Evolutionary conservation across 129 eudicot genomes (phyloP), one percentile per base, ranked within the genome.

Genomic region (Flaveria robusta): DNA sequence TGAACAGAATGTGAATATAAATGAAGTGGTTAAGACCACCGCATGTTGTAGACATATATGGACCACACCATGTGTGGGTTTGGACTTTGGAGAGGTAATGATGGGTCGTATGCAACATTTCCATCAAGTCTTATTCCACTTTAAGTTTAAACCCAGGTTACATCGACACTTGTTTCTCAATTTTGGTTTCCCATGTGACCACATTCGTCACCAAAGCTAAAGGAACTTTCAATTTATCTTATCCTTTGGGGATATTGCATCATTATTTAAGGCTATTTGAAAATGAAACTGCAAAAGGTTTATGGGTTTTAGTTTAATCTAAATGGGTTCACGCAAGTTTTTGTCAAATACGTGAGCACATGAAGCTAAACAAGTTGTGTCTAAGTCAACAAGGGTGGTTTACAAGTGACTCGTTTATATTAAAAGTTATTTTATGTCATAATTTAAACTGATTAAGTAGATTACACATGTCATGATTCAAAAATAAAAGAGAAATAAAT

Each of bases 181-280:
- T 41, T 72, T 72, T 8, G 63, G 79, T 65, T 27, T 34, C 62
- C 69, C 79, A 80, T 80, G 83, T 80, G 83, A 80, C 70, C 79
- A 74, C 79, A 70, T 55, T 70, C 76, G 59, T 74, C 70, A 74
- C 70, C 60, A 41, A 72, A 52, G 24, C 69, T 14, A 54, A 52
- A 65, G 43, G 68, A 79, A 73, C 74, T 47, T 52, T n/a, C 29
- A 66, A 41, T 66, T 29, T 66, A 80, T 72, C 49, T 71, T 72
- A 71, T 79, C 73, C n/a, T 71, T 51, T 12, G 11, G 16, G 68
- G 23, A 70, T 50, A n/a, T 26, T 79, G 74, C 60, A 72, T 50
- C 29, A 63, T 63, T 63, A 29, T 29, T 29, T 16, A 63, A 29
- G 68, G 54, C 45, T 64, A 52, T 37, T 5, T 79, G 74, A 73